Evolutionary conservation across 495 filamentous ascomycete genomes (phyloP).

Genomic region (Cenococcum geophilum): DNA sequence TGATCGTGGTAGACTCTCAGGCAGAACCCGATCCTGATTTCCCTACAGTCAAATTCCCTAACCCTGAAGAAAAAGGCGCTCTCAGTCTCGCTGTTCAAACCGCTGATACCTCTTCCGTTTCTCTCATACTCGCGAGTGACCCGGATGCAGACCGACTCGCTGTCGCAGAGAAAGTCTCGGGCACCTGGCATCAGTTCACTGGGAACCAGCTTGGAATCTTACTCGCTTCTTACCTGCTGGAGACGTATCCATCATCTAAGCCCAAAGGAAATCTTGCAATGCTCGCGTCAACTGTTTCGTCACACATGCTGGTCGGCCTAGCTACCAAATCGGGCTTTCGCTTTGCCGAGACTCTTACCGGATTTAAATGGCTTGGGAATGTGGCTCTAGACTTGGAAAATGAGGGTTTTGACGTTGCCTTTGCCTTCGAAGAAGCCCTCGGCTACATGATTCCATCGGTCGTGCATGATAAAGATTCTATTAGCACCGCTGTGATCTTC

Average conservation of each 20-base stretch:
- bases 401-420: slow-evolving; percentile 47
- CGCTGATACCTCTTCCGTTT: slow-evolving; percentile 46
- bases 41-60: slow-evolving; percentile 64
- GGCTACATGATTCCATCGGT: slow-evolving; percentile 67
- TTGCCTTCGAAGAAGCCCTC: slow-evolving; percentile 67
- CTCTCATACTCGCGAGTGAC: slow-evolving; percentile 59
- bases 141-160: slow-evolving; percentile 71
- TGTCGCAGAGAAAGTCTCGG: slow-evolving; percentile 54
- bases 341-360: slow-evolving; percentile 62
- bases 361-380: slow-evolving; percentile 67
- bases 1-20: slow-evolving; percentile 37
- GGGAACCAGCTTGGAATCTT: slow-evolving; percentile 65
- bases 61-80: slow-evolving; percentile 65
- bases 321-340: slow-evolving; percentile 51
- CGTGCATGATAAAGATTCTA: slow-evolving; percentile 65
- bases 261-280: slow-evolving; percentile 43
- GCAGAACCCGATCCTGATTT: slow-evolving; percentile 61
- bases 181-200: slow-evolving; percentile 57
- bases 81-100: slow-evolving; percentile 56
- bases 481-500: slow-evolving; percentile 61
- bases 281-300: slow-evolving; percentile 60
- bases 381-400: slow-evolving; percentile 31
- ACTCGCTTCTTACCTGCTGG: slow-evolving; percentile 53
- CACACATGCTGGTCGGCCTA: slow-evolving; percentile 58
- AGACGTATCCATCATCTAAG: slow-evolving; percentile 40